Base-by-base conservation (phyloP, 2,329 filamentous ascomycete genomes). In the Talaromyces sp. region DNA sequence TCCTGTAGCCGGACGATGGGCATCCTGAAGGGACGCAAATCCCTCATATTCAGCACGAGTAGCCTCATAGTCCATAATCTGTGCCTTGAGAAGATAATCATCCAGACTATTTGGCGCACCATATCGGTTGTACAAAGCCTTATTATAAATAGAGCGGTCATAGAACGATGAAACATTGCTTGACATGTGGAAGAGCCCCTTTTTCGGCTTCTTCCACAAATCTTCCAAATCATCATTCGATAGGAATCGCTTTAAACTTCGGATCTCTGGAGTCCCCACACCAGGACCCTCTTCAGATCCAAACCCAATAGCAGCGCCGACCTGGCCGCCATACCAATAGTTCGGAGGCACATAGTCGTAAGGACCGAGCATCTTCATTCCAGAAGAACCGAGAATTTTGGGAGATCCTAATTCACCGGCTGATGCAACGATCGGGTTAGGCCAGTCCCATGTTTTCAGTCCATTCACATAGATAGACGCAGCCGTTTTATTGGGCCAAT, bases 261-360 rank as follows among this genome's bases (percentile, higher is more conserved):
- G 70, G 0, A 85, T 63, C 64, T 85, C 83, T 0, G 86, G 86
- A 0, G 85, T 88, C 0, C 86, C 86, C 0, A 86, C 84, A 1
- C 86, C 86, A 0, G 85, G 72, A 2, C 85, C 84, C 2, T 85
- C 78, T 69, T 88, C 86, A 0, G 84, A 85, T 0, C 84, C 85
- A 62, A 88, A 88, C 0, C 86, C 85, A 64, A 85, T 86, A 0
- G 84, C 84, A 0, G 83, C 82, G 0, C 85, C 85, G 0, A 81
- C 66, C 54, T 79, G 70, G 59, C 78, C 70, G 52, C 81, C 79
- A 63, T 82, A 86, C 85, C 84, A 88, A 71, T 88, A 88, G 63
- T 82, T 85, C 0, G 85, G 85, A 0, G 86, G 83, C 0, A 86
- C 83, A 84, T 84, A 88, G 66, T 87, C 86, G 64, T 88, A 88